phyloP scores from a whole-genome alignment of 2,329 filamentous ascomycete species.

The Trichoderma breve region DNA sequence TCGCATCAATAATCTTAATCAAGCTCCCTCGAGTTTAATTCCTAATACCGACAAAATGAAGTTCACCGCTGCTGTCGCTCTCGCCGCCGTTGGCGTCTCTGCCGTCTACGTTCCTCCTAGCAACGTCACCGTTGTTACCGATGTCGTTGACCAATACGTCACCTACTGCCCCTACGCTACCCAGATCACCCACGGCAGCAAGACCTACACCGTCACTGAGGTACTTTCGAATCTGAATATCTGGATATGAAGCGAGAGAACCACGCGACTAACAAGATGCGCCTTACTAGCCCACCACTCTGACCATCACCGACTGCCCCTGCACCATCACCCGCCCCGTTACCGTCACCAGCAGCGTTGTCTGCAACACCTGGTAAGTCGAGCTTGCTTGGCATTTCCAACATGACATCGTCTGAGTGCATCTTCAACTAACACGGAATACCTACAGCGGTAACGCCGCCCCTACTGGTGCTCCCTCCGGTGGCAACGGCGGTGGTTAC shows the following conservation, averaged over 20 bases:
- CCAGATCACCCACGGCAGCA: conserved; percentile 59
- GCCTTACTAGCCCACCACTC: conserved; percentile 51
- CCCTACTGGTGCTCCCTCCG: conserved; percentile 28
- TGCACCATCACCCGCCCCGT: conserved; percentile 65
- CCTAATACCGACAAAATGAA: conserved; percentile 61
- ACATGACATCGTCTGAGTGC: too few relatives aligned
- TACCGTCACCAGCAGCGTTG: conserved; percentile 49
- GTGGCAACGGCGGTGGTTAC: conserved; percentile 31
- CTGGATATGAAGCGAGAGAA: neutral
- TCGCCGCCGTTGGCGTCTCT: conserved; percentile 52
- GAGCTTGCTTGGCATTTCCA: too few relatives aligned
- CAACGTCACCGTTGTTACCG: conserved; percentile 59
- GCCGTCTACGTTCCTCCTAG: conserved; percentile 39
- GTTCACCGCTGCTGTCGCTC: conserved; percentile 55
- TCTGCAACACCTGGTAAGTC: conserved; percentile 55
- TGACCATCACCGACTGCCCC: conserved; percentile 71
- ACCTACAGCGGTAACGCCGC: conserved; percentile 35
- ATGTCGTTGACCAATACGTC: conserved; percentile 63
- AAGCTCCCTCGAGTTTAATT: conserved; percentile 39
- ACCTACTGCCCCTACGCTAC: conserved; percentile 72
- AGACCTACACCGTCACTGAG: conserved; percentile 68
- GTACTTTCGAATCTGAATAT: conserved; percentile 38
- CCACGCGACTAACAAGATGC: neutral
- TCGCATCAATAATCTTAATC: conserved; percentile 29
- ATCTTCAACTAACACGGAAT: conserved; percentile 24